Percentiles rank a stretch among this genome's conserved stretches.
phyloP scores from a whole-genome alignment of 2,329 filamentous ascomycete species.

The Stenocarpella maydis region DNA sequence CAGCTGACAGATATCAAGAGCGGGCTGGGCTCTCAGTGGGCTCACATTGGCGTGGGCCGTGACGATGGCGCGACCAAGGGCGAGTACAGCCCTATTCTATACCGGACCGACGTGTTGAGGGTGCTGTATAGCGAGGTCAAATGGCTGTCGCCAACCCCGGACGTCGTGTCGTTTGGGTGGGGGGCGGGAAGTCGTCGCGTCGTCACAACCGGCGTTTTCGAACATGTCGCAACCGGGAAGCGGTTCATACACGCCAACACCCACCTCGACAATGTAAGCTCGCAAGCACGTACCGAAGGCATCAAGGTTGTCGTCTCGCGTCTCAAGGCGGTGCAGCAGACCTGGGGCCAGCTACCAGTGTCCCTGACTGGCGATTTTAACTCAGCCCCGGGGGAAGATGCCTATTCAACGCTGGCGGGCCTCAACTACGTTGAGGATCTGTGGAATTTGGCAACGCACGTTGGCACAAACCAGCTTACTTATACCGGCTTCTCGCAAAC shows the following conservation, averaged over 20 bases:
- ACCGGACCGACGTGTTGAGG: slow-evolving; percentile 61
- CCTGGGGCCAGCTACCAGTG: slow-evolving; percentile 41
- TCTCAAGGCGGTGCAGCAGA: slow-evolving; percentile 42
- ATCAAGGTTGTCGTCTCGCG: slow-evolving; percentile 54
- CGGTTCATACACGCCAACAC: slow-evolving; percentile 58
- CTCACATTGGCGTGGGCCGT: slow-evolving; percentile 63
- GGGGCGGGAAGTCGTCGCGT: slow-evolving; percentile 53
- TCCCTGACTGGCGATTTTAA: slow-evolving; percentile 58
- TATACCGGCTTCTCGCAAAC: slow-evolving; percentile 52
- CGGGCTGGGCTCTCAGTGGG: slow-evolving; percentile 57
- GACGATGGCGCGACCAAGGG: slow-evolving; percentile 66
- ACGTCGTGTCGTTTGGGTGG: slow-evolving; percentile 67
- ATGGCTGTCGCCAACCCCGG: slow-evolving; percentile 71
- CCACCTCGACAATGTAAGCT: slow-evolving; percentile 61
- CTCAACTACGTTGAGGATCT: slow-evolving; percentile 36
- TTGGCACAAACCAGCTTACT: slow-evolving; percentile 52
- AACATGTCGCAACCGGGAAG: slow-evolving; percentile 49
- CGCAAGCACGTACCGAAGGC: slow-evolving; percentile 51
- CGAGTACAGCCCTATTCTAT: slow-evolving; percentile 76
- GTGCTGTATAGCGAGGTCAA: slow-evolving; percentile 60
- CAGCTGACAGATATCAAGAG: slow-evolving; percentile 57
- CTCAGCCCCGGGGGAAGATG: slow-evolving; percentile 48
- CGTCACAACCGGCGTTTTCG: slow-evolving; percentile 57
- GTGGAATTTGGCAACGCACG: slow-evolving; percentile 39
- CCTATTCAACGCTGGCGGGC: slow-evolving; percentile 50